Conservation (phyloP, 2,329 filamentous ascomycete genomes). For the Sarocladium brachiariae region DNA sequence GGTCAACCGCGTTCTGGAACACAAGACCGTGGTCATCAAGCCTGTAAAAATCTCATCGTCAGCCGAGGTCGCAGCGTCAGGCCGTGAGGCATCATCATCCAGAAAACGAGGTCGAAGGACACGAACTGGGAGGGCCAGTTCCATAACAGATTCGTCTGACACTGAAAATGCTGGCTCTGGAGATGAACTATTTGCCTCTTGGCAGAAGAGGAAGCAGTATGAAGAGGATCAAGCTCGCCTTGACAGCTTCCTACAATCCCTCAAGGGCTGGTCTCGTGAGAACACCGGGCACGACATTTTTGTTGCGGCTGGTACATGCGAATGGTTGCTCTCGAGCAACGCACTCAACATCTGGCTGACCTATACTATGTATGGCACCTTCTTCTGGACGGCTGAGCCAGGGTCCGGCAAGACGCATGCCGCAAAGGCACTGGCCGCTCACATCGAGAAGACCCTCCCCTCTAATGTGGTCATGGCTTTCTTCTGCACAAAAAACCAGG, state of each 20-base stretch:
- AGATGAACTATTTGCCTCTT: background rate
- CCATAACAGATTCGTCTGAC: background rate
- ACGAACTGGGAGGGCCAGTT: background rate
- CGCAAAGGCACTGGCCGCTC: slow-evolving; percentile 15
- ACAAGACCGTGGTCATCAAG: slow-evolving; percentile 1
- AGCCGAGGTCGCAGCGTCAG: background rate
- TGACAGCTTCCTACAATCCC: slow-evolving; percentile 13
- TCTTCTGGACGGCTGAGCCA: slow-evolving; percentile 14
- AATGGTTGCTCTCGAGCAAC: slow-evolving; percentile 14
- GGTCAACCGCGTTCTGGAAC: slow-evolving; percentile 9
- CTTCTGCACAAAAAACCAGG: slow-evolving; percentile 15
- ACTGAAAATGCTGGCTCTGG: background rate
- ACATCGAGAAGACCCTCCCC: slow-evolving; percentile 12
- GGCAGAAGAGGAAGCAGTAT: slow-evolving; percentile 7
- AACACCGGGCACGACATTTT: slow-evolving; percentile 13
- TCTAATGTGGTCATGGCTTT: slow-evolving; percentile 15
- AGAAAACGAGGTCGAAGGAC: background rate
- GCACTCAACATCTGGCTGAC: slow-evolving; percentile 14
- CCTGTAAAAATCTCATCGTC: background rate
- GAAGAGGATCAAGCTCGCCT: background rate
- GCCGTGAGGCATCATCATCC: background rate
- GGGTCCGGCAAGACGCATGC: slow-evolving; percentile 18
- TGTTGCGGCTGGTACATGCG: slow-evolving; percentile 14
- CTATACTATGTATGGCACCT: slow-evolving; percentile 10
- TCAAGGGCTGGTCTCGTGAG: slow-evolving; percentile 13